Evolutionary conservation across 441 rosid species (phyloP).

Genomic region (Hura crepitans): DNA sequence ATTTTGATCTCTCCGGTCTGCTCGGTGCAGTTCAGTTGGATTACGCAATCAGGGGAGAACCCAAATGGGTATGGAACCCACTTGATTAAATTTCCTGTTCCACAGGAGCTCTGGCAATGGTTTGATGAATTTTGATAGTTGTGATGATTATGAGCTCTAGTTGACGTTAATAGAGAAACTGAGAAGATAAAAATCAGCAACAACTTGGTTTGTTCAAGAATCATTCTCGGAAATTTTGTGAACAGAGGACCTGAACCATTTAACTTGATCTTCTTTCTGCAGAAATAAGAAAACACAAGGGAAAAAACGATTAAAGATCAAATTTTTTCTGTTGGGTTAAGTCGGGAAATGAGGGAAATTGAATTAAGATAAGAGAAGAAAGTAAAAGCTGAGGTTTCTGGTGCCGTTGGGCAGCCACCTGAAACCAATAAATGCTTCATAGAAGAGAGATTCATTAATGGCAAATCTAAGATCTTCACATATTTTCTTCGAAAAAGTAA

Average conservation of each 20-base stretch:
- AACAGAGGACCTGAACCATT: slow-evolving; percentile 17
- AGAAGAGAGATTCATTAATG: slow-evolving; percentile 29
- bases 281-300: neutral
- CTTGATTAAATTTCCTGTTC: slow-evolving; percentile 20
- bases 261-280: slow-evolving; percentile 16
- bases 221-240: slow-evolving; percentile 23
- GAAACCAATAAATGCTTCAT: slow-evolving; percentile 39
- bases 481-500: neutral
- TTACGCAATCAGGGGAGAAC: slow-evolving; percentile 40
- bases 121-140: slow-evolving; percentile 5
- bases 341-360: neutral
- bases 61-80: slow-evolving; percentile 60
- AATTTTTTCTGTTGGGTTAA: slow-evolving; percentile 14
- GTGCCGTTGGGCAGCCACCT: slow-evolving; percentile 44
- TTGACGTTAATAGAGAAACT: slow-evolving; percentile 13
- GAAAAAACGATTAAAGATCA: slow-evolving; percentile 3
- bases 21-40: slow-evolving; percentile 36
- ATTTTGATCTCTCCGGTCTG: slow-evolving; percentile 25
- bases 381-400: slow-evolving; percentile 14
- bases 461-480: neutral
- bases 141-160: slow-evolving; percentile 19
- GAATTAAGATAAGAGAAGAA: neutral
- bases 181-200: slow-evolving; percentile 3
- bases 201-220: slow-evolving; percentile 18
- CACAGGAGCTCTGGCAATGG: slow-evolving; percentile 26